phyloP scores from a whole-genome alignment of 306 rosid species.

The Nissolia schottii region DNA sequence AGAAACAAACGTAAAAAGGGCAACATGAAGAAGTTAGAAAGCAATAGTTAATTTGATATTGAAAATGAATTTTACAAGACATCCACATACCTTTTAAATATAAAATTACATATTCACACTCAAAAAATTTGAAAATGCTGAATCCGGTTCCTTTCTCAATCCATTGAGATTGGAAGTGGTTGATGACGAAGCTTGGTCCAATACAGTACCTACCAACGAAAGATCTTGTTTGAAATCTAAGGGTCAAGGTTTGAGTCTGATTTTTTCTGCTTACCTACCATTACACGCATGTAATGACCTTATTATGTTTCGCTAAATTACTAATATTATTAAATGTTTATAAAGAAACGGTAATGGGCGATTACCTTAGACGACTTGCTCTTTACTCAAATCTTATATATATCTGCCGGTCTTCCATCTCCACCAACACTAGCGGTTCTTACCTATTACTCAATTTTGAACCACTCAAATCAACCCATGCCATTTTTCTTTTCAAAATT shows the following conservation, averaged over 20 bases:
- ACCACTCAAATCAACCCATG: not conserved
- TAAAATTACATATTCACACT: no score
- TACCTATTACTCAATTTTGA: not conserved
- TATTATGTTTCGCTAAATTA: not conserved
- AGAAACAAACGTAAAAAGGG: no score
- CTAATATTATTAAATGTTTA: not conserved
- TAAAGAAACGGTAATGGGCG: conserved; percentile 1
- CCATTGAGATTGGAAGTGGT: no score
- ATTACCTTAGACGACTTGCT: not conserved
- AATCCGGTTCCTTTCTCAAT: no score
- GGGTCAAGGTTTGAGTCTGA: not conserved
- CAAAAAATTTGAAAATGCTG: no score
- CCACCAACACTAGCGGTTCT: not conserved
- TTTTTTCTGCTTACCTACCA: conserved; percentile 7
- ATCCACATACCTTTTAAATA: no score
- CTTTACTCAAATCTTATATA: no score
- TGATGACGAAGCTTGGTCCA: not conserved
- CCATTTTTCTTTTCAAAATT: not conserved
- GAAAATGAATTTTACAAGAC: no score
- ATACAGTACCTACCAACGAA: not conserved
- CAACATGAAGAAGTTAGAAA: no score
- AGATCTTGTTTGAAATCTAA: conserved; percentile 3
- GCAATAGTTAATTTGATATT: no score
- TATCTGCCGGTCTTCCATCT: not conserved
- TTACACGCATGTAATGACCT: not conserved